A percentile compares a stretch with the other conserved stretches of the same genome.
Evolutionary conservation across 768 basidiomycete species (phyloP).

Genomic region (Hysterangium stoloniferum): DNA sequence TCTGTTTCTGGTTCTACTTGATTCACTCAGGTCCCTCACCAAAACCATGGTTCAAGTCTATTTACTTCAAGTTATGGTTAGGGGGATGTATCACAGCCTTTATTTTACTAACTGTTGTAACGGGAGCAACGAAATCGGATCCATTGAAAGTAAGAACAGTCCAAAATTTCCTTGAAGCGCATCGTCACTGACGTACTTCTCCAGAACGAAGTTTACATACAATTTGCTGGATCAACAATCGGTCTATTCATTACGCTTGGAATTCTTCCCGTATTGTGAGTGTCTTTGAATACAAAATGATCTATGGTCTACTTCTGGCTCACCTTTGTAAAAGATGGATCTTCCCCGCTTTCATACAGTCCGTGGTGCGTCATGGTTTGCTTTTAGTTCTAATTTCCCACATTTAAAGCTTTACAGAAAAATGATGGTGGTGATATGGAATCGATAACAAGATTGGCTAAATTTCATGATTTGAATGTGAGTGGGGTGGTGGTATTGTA

Average conservation of each 20-base stretch:
- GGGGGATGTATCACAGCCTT: conserved; percentile 54
- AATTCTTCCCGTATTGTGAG: conserved; percentile 62
- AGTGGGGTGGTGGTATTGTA: no score
- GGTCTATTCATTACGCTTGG: conserved; percentile 64
- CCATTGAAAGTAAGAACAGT: conserved; percentile 42
- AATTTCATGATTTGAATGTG: conserved; percentile 79
- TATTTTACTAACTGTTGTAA: conserved; percentile 61
- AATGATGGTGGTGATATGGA: conserved; percentile 52
- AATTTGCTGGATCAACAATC: conserved; percentile 62
- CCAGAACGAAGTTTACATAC: conserved; percentile 64
- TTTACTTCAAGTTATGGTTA: conserved; percentile 69
- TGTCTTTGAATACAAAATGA: no score
- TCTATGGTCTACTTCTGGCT: not conserved
- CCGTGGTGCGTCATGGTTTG: not conserved
- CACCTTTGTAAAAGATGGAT: not conserved
- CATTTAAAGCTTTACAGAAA: conserved; percentile 31
- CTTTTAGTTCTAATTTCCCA: not conserved
- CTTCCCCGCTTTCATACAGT: not conserved
- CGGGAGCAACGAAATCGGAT: conserved; percentile 55
- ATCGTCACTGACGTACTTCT: conserved; percentile 6
- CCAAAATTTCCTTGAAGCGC: not conserved
- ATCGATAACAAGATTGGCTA: conserved; percentile 66
- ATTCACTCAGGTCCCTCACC: conserved; percentile 54
- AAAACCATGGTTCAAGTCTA: conserved; percentile 70
- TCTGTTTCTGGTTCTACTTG: conserved; percentile 86